Conservation (phyloP, 2,329 filamentous ascomycete species). For the Neoscytalidium dimidiatum region DNA sequence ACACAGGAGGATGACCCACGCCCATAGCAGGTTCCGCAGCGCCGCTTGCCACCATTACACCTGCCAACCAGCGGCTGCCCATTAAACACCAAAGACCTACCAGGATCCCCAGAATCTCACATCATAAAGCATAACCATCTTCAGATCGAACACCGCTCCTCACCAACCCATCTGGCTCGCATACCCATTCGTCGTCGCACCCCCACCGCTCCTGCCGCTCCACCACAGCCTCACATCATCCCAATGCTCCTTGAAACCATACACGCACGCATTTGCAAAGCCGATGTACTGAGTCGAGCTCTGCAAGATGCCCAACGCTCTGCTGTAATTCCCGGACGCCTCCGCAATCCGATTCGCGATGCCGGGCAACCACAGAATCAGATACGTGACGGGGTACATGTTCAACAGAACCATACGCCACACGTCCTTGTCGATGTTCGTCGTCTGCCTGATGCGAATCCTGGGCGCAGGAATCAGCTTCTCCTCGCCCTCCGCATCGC, state of each 20-base stretch:
- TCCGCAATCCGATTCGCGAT: constrained; percentile 30
- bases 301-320: constrained; percentile 25
- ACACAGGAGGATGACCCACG: no score
- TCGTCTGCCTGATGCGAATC: background rate
- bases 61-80: background rate
- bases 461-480: constrained; percentile 6
- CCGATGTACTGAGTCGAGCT: constrained; percentile 29
- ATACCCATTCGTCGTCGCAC: background rate
- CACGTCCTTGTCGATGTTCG: constrained; percentile 23
- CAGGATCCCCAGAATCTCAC: background rate
- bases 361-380: constrained; percentile 37
- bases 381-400: constrained; percentile 37
- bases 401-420: constrained; percentile 36
- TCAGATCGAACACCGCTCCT: background rate
- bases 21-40: no score
- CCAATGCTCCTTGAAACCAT: constrained; percentile 26
- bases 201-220: background rate
- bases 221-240: background rate
- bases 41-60: no score
- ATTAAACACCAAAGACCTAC: background rate
- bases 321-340: background rate
- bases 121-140: background rate
- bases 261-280: constrained; percentile 26
- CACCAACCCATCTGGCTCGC: background rate
- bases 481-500: background rate